Base-by-base conservation (phyloP, 2,329 filamentous ascomycete species). In the Cercospora citrullina region DNA sequence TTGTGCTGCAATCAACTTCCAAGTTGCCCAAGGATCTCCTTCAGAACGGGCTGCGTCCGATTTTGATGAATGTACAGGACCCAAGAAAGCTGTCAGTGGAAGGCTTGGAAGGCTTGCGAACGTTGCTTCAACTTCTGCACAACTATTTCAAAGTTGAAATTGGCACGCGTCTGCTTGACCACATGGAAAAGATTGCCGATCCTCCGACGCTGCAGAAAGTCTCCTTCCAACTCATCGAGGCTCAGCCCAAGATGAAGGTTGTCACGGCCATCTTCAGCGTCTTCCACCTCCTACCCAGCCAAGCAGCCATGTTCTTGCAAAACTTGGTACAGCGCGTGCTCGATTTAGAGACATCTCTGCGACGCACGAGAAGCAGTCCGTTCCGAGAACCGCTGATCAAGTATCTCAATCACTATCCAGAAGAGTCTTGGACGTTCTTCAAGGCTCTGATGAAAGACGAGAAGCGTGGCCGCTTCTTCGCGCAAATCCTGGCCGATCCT, bases 91-190 rank as follows among this genome's bases (percentile, higher is more conserved):
- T 99, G 21, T 96, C 89, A 21, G 91, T 94, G 0, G 91, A 94
- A 74, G 94, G 94, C 2, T 84, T 99, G 4, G 94, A 98, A 77
- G 96, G 96, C 28, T 83, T 99, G 33, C 94, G 94, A 18, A 89
- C 94, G 45, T 85, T 99, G 1, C 81, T 99, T 68, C 94, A 95
- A 71, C 85, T 99, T 1, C 84, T 99, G 18, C 99, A 94, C 0
- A 98, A 95, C 68, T 99, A 99, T 79, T 99, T 99, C 81, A 99
- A 99, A 80, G 94, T 98, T 0, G 95, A 99, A 78, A 99, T 99
- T 64, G 96, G 95, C 6, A 88, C 92, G 23, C 88, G 95, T 26
- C 82, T 99, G n/a, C 84, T 99, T 9, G 94, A 98, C 71, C 95
- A 99, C 75, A 91, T 97, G 80, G 94, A 94, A 77, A 87, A 90